Conservation (phyloP, 2,329 filamentous ascomycete species). For the Pseudocercospora vitis region DNA sequence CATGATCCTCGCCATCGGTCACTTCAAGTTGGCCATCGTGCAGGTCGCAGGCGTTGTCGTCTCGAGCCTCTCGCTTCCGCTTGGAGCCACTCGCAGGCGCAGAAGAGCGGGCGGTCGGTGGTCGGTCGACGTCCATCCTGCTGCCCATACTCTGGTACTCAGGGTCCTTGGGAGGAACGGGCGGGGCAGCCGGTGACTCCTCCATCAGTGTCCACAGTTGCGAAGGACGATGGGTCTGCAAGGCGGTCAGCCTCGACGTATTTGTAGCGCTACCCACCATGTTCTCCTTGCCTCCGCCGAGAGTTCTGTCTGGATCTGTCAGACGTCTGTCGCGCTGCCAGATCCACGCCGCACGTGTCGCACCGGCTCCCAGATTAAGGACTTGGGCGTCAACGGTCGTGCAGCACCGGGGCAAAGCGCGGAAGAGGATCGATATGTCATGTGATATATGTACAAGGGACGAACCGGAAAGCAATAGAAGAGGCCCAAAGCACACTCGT, state of each 20-base stretch:
- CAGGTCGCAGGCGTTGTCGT: slow-evolving; percentile 27
- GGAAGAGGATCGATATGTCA: not conserved
- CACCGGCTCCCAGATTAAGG: not conserved
- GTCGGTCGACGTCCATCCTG: slow-evolving; percentile 25
- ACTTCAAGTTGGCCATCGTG: slow-evolving; percentile 24
- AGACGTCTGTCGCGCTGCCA: not conserved
- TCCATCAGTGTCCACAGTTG: slow-evolving; percentile 16
- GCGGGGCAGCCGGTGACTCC: slow-evolving; percentile 27
- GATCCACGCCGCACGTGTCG: slow-evolving; percentile 3
- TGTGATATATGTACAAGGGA: slow-evolving; percentile 4
- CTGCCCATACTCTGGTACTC: slow-evolving; percentile 18
- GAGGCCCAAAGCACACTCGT: not conserved
- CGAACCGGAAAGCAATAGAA: not conserved
- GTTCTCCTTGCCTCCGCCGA: not conserved
- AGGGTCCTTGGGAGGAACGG: slow-evolving; percentile 36
- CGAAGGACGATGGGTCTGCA: slow-evolving; percentile 15
- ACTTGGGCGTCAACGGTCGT: not conserved
- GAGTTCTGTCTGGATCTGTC: not conserved
- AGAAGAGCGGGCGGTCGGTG: slow-evolving; percentile 16
- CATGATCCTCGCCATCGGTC: slow-evolving; percentile 21
- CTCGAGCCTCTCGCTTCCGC: slow-evolving; percentile 32
- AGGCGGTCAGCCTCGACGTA: slow-evolving; percentile 9
- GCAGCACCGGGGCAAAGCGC: not conserved
- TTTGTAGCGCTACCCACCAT: not conserved
- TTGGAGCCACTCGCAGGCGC: slow-evolving; percentile 33